phyloP scores from a whole-genome alignment of 345 rosid species.

The Moringa oleifera region DNA sequence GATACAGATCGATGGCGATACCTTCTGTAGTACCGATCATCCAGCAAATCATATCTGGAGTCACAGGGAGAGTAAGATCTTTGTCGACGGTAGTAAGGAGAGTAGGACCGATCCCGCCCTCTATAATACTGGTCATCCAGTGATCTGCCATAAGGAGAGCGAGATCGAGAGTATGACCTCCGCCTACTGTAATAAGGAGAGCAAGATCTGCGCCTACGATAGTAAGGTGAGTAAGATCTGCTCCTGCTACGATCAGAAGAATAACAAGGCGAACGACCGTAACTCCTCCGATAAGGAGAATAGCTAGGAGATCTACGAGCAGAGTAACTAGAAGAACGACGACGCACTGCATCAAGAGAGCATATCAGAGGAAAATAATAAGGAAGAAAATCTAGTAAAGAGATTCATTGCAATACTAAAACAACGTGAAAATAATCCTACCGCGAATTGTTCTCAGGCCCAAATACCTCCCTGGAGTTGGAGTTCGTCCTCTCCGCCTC shows the following conservation, averaged over 20 bases:
- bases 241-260: slow-evolving; percentile 53
- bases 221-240: slow-evolving; percentile 51
- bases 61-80: slow-evolving; percentile 32
- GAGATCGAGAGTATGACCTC: slow-evolving; percentile 32
- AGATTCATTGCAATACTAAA: background rate
- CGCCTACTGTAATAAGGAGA: slow-evolving; percentile 16
- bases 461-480: slow-evolving; percentile 91
- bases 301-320: slow-evolving; percentile 40
- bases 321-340: slow-evolving; percentile 40
- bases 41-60: background rate
- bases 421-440: slow-evolving; percentile 15
- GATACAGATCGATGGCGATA: slow-evolving; percentile 20
- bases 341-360: slow-evolving; percentile 29
- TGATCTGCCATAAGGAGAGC: slow-evolving; percentile 43
- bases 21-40: slow-evolving; percentile 14
- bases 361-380: too few relatives aligned
- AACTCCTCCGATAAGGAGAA: slow-evolving; percentile 38
- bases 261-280: slow-evolving; percentile 42
- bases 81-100: too few relatives aligned
- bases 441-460: slow-evolving; percentile 68
- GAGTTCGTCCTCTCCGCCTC: slow-evolving; percentile 84
- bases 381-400: background rate
- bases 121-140: slow-evolving; percentile 32
- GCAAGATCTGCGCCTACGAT: slow-evolving; percentile 26
- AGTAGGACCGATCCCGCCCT: slow-evolving; percentile 35